Evolutionary conservation across 1,284 basidiomycete genomes (phyloP).

Genomic region (Heterobasidion occidentale): DNA sequence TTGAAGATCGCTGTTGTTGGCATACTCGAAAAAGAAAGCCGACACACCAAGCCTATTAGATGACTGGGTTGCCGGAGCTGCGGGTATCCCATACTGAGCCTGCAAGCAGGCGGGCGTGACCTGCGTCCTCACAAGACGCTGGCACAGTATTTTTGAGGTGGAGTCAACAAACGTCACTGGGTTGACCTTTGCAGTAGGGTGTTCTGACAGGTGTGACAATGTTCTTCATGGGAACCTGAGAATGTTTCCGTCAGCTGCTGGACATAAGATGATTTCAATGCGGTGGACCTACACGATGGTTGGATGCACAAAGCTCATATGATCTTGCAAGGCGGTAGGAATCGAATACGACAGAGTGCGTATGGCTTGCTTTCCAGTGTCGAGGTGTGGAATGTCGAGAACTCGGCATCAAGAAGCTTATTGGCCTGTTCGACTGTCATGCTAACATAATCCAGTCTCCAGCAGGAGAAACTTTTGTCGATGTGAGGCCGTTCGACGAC

Average conservation of each 20-base stretch:
- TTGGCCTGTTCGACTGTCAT: constrained; percentile 22
- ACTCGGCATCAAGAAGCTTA: not conserved
- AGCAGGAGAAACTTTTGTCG: constrained; percentile 14
- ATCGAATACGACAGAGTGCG: not conserved
- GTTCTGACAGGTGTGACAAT: constrained; percentile 6
- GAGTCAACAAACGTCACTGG: not conserved
- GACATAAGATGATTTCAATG: not conserved
- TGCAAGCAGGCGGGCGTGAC: constrained; percentile 22
- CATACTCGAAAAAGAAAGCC: constrained; percentile 23
- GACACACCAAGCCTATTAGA: constrained; percentile 21
- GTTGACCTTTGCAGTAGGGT: not conserved
- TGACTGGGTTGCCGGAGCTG: constrained; percentile 20
- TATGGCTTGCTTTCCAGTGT: not conserved
- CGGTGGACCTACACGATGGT: not conserved
- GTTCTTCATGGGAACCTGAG: constrained; percentile 3
- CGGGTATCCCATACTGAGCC: constrained; percentile 23
- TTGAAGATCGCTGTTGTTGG: constrained; percentile 13
- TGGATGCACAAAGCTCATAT: not conserved
- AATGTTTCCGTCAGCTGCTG: not conserved
- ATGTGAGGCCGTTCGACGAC: constrained; percentile 17
- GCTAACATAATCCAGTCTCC: constrained; percentile 16
- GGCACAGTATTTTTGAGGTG: constrained; percentile 9
- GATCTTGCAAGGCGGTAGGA: constrained; percentile 13
- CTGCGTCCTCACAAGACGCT: constrained; percentile 10
- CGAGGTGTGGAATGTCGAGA: not conserved